Conservation (phyloP, 176 grass and related monocot species). For the Phoenix roebelenii region DNA sequence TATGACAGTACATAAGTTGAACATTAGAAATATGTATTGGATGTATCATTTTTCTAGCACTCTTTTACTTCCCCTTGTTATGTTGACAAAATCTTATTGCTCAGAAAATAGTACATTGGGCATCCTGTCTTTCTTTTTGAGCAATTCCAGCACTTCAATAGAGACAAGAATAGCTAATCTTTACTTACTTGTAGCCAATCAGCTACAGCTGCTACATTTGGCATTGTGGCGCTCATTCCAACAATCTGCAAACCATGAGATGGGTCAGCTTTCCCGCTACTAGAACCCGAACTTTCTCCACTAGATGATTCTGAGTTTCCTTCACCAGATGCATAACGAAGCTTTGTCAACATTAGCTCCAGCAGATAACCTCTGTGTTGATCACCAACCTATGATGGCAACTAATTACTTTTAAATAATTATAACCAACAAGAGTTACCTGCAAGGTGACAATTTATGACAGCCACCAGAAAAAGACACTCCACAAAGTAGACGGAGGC, state of each 20-base stretch:
- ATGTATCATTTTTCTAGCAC: too few species aligned
- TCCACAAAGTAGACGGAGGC: not conserved
- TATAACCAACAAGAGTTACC: too few species aligned
- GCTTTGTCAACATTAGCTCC: conserved; percentile 90
- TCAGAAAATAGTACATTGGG: too few species aligned
- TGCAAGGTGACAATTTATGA: too few species aligned
- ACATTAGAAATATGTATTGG: too few species aligned
- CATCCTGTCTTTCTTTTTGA: too few species aligned
- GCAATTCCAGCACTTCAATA: too few species aligned
- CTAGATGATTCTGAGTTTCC: conserved; percentile 61
- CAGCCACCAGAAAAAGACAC: too few species aligned
- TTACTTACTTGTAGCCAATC: conserved; percentile 89
- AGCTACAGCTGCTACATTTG: conserved; percentile 80
- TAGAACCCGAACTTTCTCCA: conserved; percentile 54
- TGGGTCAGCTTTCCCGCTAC: conserved; percentile 52
- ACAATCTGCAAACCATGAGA: conserved; percentile 82
- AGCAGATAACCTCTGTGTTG: conserved; percentile 88
- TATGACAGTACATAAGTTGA: too few species aligned
- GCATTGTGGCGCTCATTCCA: conserved; percentile 98
- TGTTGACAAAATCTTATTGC: too few species aligned
- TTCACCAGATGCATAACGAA: conserved; percentile 84
- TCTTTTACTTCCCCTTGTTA: too few species aligned
- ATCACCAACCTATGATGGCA: conserved; percentile 66
- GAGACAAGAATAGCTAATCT: not conserved
- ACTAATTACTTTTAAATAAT: not conserved